Conservation (phyloP, 2,329 filamentous ascomycete genomes). For the Cadophora sp. region DNA sequence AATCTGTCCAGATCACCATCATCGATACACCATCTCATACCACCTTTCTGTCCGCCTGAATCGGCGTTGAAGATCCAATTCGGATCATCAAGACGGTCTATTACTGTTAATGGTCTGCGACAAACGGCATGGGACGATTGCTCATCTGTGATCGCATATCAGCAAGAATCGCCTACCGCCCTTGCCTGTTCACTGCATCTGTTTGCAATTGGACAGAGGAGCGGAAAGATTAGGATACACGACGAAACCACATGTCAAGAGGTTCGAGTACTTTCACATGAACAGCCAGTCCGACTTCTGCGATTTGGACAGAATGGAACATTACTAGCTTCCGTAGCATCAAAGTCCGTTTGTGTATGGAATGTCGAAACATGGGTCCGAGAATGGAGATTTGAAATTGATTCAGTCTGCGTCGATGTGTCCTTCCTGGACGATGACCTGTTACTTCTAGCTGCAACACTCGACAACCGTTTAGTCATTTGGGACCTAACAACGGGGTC, state of each 20-base stretch:
- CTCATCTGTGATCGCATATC: background rate
- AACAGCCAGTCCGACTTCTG: background rate
- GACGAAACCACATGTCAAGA: background rate
- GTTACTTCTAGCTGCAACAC: background rate
- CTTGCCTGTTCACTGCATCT: background rate
- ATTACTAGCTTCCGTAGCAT: background rate
- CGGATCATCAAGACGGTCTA: conserved; percentile 26
- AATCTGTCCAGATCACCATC: conserved; percentile 39
- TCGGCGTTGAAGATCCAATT: background rate
- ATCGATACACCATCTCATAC: conserved; percentile 46
- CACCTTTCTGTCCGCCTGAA: conserved; percentile 45
- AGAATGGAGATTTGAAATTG: background rate
- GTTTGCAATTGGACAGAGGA: background rate
- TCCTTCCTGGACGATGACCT: background rate
- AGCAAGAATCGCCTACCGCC: background rate
- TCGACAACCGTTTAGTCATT: background rate
- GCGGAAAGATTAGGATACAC: background rate
- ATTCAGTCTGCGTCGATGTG: background rate
- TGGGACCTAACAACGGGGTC: background rate
- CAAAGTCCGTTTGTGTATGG: background rate
- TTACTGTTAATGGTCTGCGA: conserved; percentile 25
- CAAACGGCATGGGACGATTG: conserved; percentile 32
- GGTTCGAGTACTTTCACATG: background rate
- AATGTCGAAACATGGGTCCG: background rate
- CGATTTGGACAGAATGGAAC: background rate